Percentiles rank a stretch among this genome's conserved stretches.
These are phyloP conservation scores for Limonium bicolor DNA, from an alignment of 148 eudicot genomes.

Conservation along the genomic window DNA sequence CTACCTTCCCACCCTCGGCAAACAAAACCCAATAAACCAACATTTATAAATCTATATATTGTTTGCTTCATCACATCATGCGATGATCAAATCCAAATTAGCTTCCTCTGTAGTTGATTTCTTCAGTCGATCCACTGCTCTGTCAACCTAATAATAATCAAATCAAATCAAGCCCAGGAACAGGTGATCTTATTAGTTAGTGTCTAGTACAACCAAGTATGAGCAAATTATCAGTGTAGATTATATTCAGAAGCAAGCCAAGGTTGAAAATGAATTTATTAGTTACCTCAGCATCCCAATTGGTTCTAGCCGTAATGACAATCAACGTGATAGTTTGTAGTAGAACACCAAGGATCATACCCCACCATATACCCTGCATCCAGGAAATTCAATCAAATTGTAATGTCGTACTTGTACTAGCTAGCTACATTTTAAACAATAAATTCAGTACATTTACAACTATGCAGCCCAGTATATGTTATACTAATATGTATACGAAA, in stretches of 20 bases:
- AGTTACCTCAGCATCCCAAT: conserved; percentile 2
- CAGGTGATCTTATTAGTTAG: neutral
- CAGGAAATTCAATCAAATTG: too few relatives aligned
- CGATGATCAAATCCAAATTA: neutral
- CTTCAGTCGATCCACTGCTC: neutral
- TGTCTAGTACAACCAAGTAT: too few relatives aligned
- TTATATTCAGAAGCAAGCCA: neutral
- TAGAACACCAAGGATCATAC: conserved; percentile 4
- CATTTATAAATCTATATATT: too few relatives aligned
- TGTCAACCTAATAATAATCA: neutral
- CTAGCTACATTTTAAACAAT: neutral
- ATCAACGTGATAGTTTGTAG: conserved; percentile 3
- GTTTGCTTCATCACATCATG: neutral
- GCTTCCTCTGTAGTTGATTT: neutral
- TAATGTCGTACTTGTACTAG: too few relatives aligned
- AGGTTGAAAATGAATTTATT: neutral
- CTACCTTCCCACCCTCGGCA: too few relatives aligned
- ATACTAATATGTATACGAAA: neutral
- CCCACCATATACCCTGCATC: conserved; percentile 5
- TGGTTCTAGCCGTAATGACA: neutral
- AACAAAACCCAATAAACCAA: too few relatives aligned
- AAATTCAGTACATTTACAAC: neutral
- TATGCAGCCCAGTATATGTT: neutral
- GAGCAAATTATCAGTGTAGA: neutral
- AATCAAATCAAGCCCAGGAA: neutral